A percentile compares a stretch with the other conserved stretches of the same genome.
Evolutionary conservation across 495 filamentous ascomycete species (phyloP).

Genomic region (Recurvomyces mirabilis): DNA sequence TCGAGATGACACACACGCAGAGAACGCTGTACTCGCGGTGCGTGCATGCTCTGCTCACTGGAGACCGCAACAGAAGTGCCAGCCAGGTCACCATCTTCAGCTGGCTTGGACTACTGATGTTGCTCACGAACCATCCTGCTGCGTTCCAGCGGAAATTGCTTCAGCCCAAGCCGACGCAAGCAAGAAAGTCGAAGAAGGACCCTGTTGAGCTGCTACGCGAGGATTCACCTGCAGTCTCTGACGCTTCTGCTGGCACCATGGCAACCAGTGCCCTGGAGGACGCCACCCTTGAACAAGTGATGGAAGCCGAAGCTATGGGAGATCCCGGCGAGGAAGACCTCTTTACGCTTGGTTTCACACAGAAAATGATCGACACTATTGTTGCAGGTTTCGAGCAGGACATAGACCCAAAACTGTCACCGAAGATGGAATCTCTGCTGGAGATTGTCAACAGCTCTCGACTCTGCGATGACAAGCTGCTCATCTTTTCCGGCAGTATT

Average conservation of each 20-base stretch:
- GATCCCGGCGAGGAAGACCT: conserved; percentile 46
- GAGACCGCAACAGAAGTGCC: conserved; percentile 12
- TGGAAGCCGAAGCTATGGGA: conserved; percentile 24
- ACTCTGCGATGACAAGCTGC: conserved; percentile 52
- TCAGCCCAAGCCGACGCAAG: conserved; percentile 5
- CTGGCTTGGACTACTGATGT: conserved; percentile 45
- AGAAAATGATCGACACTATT: conserved; percentile 44
- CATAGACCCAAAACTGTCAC: conserved; percentile 27
- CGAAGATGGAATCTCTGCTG: conserved; percentile 52
- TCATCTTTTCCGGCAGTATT: conserved; percentile 71
- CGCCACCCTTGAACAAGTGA: background rate
- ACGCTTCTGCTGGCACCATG: background rate
- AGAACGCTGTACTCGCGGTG: conserved; percentile 50
- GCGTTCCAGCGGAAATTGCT: conserved; percentile 49
- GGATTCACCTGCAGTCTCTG: background rate
- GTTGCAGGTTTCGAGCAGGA: conserved; percentile 16
- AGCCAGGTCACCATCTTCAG: conserved; percentile 35
- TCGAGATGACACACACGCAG: conserved; percentile 61
- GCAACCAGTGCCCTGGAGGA: background rate
- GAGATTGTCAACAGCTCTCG: conserved; percentile 54
- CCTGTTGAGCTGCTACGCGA: background rate
- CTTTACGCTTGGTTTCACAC: conserved; percentile 37
- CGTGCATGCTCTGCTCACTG: conserved; percentile 27
- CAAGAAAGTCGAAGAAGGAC: conserved; percentile 1
- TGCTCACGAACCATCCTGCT: conserved; percentile 67